phyloP scores from a whole-genome alignment of 768 basidiomycete genomes.

The Butyriboletus loyo region DNA sequence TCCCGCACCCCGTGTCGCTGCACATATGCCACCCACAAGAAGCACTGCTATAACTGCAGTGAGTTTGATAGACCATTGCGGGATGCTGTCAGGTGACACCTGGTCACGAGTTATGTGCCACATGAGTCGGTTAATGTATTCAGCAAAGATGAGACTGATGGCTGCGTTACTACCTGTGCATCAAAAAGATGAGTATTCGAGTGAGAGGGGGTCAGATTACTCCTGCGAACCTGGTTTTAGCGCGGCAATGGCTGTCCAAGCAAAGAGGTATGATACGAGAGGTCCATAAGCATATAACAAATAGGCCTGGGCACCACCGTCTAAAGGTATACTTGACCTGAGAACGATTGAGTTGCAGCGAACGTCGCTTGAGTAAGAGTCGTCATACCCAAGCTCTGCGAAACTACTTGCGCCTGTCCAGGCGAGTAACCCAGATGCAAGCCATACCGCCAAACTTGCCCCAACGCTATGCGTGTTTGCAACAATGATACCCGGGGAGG shows the following conservation, averaged over 20 bases:
- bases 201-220: background rate
- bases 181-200: conserved; percentile 2
- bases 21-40: conserved; percentile 72
- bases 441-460: conserved; percentile 84
- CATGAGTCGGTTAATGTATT: conserved; percentile 89
- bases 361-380: background rate
- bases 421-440: conserved; percentile 74
- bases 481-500: conserved; percentile 89
- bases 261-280: conserved; percentile 84
- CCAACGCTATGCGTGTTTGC: conserved; percentile 88
- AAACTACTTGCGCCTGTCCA: conserved; percentile 98
- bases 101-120: conserved; percentile 72
- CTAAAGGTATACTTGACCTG: conserved; percentile 36
- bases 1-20: conserved; percentile 73
- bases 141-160: conserved; percentile 84
- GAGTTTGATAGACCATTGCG: conserved; percentile 89
- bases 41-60: conserved; percentile 74
- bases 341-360: background rate
- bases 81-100: conserved; percentile 73
- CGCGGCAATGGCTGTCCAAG: conserved; percentile 91
- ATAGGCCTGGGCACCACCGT: conserved; percentile 71
- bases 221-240: conserved; percentile 67
- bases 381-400: conserved; percentile 80
- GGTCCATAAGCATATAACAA: conserved; percentile 88
- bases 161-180: conserved; percentile 70